Base-by-base conservation (phyloP, 768 basidiomycete species). In the Boletus rubescentipes region DNA sequence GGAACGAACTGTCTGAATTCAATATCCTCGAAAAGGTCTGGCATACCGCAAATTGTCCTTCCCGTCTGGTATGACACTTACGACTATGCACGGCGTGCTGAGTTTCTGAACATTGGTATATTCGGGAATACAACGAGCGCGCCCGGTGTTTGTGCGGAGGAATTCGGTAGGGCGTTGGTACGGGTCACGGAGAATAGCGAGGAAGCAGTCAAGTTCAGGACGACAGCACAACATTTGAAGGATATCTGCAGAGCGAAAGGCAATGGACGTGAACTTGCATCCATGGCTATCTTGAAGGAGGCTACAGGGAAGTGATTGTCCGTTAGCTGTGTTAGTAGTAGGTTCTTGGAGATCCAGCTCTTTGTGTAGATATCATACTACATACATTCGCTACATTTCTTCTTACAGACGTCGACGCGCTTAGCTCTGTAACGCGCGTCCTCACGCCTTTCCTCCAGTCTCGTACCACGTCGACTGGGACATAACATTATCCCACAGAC, bases 41-140 rank as follows among this genome's bases (percentile, higher is more conserved):
- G 61, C 1, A 10, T 49, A 0, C 56, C 52, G 0, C 55, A 54
- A 14, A 38, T 61, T 11, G 39, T 58, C 15, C 56, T 62, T 15
- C 39, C 60, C 1, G 50, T 52, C n/a, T 58, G 57, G 56, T 46
- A 10, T 7, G 60, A 58, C 36, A 58, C 50, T 4, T 62, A 40
- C 21, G 49, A 61, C 16, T 51, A 50, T 14, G 41, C 42, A 10
- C 32, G 15, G 8, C 49, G 48, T 15, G 46, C 31, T 0, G 51
- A 61, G n/a, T 47, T 29, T 29, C 18, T 49, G 41, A 49, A 47
- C 32, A 43, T 46, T 9, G 49, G 46, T 31, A 16, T 61, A 14
- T 61, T 48, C 16, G 51, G 35, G 15, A 60, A 11, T 16, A 30
- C 34, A 50, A 26, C 10, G 0, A 34, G 29, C 18, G 50, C 50